A percentile compares a stretch with the other conserved stretches of the same genome.
Conservation (phyloP, 306 rosid species). For the Prunus mongolica region DNA sequence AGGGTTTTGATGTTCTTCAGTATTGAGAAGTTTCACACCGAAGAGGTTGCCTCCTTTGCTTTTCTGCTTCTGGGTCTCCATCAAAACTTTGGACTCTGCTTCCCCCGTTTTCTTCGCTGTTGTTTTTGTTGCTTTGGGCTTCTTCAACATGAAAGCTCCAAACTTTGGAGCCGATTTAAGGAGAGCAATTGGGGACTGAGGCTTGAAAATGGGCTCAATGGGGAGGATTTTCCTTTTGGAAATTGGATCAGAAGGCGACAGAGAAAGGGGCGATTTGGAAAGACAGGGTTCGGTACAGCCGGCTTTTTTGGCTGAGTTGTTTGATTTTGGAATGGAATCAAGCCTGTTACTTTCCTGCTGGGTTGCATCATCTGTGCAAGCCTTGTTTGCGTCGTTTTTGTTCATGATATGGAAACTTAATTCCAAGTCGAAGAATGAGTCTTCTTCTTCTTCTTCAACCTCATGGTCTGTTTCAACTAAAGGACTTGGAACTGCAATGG, state of each 20-base stretch:
- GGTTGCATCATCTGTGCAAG: constrained; percentile 17
- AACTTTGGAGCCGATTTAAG: constrained; percentile 79
- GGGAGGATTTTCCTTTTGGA: constrained; percentile 82
- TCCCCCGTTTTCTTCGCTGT: constrained; percentile 7
- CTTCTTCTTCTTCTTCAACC: constrained; percentile 46
- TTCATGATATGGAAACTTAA: constrained; percentile 34
- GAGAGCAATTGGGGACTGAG: constrained; percentile 82
- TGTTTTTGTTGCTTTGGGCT: constrained; percentile 26
- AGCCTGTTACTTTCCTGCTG: constrained; percentile 1
- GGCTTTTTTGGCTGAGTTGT: not conserved
- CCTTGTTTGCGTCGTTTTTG: not conserved
- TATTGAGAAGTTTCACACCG: constrained; percentile 17
- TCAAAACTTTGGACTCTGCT: constrained; percentile 8
- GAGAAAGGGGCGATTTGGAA: constrained; percentile 21
- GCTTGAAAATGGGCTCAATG: constrained; percentile 59
- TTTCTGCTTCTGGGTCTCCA: constrained; percentile 14
- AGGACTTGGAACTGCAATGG: constrained; percentile 32
- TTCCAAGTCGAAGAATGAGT: constrained; percentile 89
- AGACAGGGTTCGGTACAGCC: not conserved
- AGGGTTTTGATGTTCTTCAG: constrained; percentile 27
- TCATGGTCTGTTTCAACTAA: constrained; percentile 35
- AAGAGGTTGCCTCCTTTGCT: constrained; percentile 14
- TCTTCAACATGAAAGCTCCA: constrained; percentile 56
- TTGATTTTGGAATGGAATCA: not conserved
- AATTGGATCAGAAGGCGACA: constrained; percentile 46